Percentiles rank a stretch among this genome's conserved stretches.
Conservation (phyloP, 192 early-diverging fungal genomes). For the Oehlia diaphana region DNA sequence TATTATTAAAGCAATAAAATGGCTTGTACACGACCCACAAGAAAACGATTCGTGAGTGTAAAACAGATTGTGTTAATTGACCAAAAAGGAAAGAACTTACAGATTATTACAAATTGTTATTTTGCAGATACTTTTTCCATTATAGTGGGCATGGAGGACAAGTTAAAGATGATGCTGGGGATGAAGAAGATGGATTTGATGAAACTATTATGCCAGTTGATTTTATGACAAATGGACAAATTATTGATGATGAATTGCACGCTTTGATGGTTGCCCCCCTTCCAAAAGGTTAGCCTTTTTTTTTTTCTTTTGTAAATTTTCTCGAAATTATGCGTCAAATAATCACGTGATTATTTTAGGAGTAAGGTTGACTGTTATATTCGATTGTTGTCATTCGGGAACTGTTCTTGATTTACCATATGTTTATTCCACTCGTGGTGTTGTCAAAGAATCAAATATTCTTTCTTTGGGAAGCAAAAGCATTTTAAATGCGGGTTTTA, state of each 20-base stretch:
- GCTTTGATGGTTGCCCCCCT: background rate
- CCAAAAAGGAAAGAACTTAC: too few species aligned
- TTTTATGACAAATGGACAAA: slow-evolving; percentile 54
- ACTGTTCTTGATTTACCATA: slow-evolving; percentile 80
- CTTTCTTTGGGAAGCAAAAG: slow-evolving; percentile 44
- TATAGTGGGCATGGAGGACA: slow-evolving; percentile 79
- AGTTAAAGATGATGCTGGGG: slow-evolving; percentile 55
- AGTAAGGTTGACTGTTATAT: slow-evolving; percentile 75
- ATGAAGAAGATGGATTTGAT: slow-evolving; percentile 80
- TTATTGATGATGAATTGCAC: slow-evolving; percentile 61
- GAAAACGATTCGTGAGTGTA: slow-evolving; percentile 66
- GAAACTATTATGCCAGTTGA: slow-evolving; percentile 77
- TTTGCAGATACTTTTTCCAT: slow-evolving; percentile 71
- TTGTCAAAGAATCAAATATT: slow-evolving; percentile 46
- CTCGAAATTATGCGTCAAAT: background rate
- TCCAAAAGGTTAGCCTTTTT: background rate
- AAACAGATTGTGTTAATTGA: background rate
- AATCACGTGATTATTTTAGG: slow-evolving; percentile 31
- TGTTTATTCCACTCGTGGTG: slow-evolving; percentile 69
- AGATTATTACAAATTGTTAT: background rate
- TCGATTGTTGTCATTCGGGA: slow-evolving; percentile 86
- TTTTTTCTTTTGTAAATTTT: background rate
- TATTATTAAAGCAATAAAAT: slow-evolving; percentile 72
- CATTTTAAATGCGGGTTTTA: slow-evolving; percentile 44
- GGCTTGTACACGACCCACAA: slow-evolving; percentile 74